Conservation (phyloP, 345 rosid genomes). For the Mallotus nudiflorus region DNA sequence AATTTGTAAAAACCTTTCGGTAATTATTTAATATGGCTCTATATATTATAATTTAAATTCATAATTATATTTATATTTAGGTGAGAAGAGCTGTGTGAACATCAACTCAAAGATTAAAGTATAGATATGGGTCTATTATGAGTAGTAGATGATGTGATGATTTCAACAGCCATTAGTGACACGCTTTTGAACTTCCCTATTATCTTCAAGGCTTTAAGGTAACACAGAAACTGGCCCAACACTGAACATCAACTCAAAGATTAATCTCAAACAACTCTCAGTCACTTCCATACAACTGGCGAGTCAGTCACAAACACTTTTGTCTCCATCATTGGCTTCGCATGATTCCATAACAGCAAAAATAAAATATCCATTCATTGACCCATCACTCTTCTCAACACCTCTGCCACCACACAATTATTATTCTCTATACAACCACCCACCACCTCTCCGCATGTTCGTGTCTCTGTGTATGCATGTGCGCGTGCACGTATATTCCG, state of each 20-base stretch:
- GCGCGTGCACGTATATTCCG: not conserved
- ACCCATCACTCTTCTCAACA: not conserved
- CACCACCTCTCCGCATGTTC: too few relatives aligned
- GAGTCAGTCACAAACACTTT: too few relatives aligned
- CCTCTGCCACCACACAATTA: conserved; percentile 14
- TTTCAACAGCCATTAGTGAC: not conserved
- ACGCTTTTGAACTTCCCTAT: not conserved
- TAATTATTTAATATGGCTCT: too few relatives aligned
- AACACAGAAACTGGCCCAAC: not conserved
- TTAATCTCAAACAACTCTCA: not conserved
- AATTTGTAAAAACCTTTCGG: too few relatives aligned
- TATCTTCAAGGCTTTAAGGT: not conserved
- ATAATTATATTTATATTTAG: too few relatives aligned
- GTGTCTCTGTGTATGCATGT: not conserved
- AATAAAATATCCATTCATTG: conserved; percentile 4
- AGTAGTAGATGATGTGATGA: too few relatives aligned
- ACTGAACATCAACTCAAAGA: too few relatives aligned
- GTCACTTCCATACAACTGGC: not conserved
- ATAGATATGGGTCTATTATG: too few relatives aligned
- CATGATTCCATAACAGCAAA: conserved; percentile 11
- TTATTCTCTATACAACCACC: not conserved
- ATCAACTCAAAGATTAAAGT: too few relatives aligned
- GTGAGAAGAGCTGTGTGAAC: too few relatives aligned
- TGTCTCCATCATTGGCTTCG: conserved; percentile 6
- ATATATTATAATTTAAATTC: too few relatives aligned